These are phyloP conservation scores for Nicotiana undulata DNA, from an alignment of 257 asterid species.

Conservation along the genomic window DNA sequence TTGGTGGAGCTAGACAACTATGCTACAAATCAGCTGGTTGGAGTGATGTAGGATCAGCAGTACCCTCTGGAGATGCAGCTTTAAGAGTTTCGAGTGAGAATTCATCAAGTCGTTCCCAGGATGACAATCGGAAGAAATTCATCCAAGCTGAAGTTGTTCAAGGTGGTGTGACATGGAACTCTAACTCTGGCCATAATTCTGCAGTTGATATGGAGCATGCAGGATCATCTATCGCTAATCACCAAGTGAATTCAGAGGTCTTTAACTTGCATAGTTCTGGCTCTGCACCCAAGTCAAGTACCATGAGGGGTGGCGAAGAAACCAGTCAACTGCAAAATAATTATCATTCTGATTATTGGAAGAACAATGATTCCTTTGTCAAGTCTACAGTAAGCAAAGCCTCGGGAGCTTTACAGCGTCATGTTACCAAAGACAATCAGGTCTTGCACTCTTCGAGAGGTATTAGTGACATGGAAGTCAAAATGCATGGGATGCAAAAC, in stretches of 20 bases:
- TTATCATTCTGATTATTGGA: slow-evolving; percentile 52
- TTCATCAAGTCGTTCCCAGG: slow-evolving; percentile 27
- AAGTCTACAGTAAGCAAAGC: slow-evolving; percentile 37
- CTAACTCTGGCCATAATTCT: slow-evolving; percentile 36
- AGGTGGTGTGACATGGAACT: slow-evolving; percentile 39
- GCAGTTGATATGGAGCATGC: slow-evolving; percentile 30
- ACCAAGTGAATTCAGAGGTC: slow-evolving; percentile 32
- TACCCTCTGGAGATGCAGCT: slow-evolving; percentile 36
- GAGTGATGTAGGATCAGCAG: slow-evolving; percentile 38
- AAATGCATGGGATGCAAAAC: slow-evolving; percentile 34
- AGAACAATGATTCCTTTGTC: slow-evolving; percentile 33
- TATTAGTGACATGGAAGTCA: slow-evolving; percentile 27
- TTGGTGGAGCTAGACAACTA: slow-evolving; percentile 29
- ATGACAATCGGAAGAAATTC: slow-evolving; percentile 24
- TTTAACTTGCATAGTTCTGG: slow-evolving; percentile 34
- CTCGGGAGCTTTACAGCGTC: slow-evolving; percentile 33
- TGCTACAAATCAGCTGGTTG: slow-evolving; percentile 38
- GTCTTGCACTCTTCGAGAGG: slow-evolving; percentile 14
- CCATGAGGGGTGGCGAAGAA: slow-evolving; percentile 34
- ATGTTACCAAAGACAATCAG: slow-evolving; percentile 27
- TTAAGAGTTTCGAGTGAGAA: slow-evolving; percentile 27
- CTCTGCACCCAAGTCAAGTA: slow-evolving; percentile 27
- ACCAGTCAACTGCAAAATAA: slow-evolving; percentile 37
- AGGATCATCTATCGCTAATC: slow-evolving; percentile 26
- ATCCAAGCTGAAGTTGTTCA: slow-evolving; percentile 28